Base-by-base conservation (phyloP, 768 basidiomycete genomes). In the Russula dissimulans region DNA sequence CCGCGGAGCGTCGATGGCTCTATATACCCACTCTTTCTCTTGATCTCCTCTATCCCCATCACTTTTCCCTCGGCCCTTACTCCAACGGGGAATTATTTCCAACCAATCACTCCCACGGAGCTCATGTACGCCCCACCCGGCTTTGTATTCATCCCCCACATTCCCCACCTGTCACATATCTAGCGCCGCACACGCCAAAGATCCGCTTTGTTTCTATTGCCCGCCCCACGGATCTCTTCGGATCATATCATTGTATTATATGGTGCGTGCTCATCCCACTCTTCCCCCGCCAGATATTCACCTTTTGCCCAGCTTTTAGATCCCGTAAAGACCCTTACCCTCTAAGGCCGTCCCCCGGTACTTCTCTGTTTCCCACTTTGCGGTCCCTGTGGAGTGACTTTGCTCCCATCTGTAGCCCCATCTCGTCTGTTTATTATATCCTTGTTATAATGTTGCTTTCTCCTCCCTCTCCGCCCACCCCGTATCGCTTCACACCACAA, bases 401-500 rank as follows among this genome's bases (percentile, higher is more conserved):
- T 29, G 36, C 26, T 17, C 8, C 50, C 26, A 31, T 38, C 18
- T 41, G n/a, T 51, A 57, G 32, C 39, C 6, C 51, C 56, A 17
- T 10, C 39, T 46, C 17, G 18, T 18, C 26, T 54, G 47, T 57
- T 22, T 42, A 44, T 57, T 29, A 56, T 41, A 46, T 56, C 41
- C 29, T 15, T 42, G 9, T 26, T 56, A 55, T 64, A 57, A 64
- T 64, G 63, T 43, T 64, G 46, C 60, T 64, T 22, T 62, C 63
- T 22, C 63, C 63, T n/a, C 55, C 60, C 42, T 53, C 63, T 41
- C 56, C 63, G 12, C 56, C 63, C 2, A 22, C 50, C 14, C 8
- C 39, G 3, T n/a, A 56, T 61, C 63, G 36, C 46, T 64, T 62
- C 36, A 31, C 49, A 6, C 18, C 60, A 46, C 60, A 61, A 39